A percentile compares a stretch with the other conserved stretches of the same genome.
Evolutionary conservation across 306 rosid genomes (phyloP).

Genomic region (Oemleria cerasiformis): DNA sequence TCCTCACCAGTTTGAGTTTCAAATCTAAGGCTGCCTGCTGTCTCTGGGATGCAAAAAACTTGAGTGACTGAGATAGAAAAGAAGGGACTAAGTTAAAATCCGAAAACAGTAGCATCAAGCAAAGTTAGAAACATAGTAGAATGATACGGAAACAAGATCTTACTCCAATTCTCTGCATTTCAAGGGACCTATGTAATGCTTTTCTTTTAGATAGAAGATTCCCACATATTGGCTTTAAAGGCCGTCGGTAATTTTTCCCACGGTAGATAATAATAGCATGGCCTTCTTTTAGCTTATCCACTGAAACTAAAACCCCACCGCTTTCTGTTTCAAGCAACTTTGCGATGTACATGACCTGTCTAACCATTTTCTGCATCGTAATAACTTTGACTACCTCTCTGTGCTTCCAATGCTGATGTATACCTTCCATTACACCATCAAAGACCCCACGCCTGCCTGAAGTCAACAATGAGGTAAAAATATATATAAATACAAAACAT

Average conservation of each 20-base stretch:
- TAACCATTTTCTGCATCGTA: conserved; percentile 63
- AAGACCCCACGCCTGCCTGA: conserved; percentile 87
- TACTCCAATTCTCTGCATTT: conserved; percentile 85
- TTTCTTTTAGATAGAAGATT: conserved; percentile 69
- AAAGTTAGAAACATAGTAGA: conserved; percentile 19
- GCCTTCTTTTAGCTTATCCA: conserved; percentile 72
- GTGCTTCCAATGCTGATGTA: conserved; percentile 87
- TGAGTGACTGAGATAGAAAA: conserved; percentile 62
- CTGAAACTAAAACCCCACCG: conserved; percentile 76
- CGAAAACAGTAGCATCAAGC: conserved; percentile 5
- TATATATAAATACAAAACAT: conserved; percentile 9
- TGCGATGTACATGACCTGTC: conserved; percentile 62
- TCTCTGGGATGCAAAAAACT: conserved; percentile 59
- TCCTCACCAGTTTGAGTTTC: conserved; percentile 58
- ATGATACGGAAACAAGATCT: conserved; percentile 25
- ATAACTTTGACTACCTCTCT: conserved; percentile 86
- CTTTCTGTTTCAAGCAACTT: conserved; percentile 66
- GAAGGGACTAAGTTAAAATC: neutral
- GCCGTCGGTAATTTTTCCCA: conserved; percentile 74
- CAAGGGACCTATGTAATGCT: conserved; percentile 71
- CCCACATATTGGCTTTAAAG: conserved; percentile 31
- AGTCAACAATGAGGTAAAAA: conserved; percentile 22
- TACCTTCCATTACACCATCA: conserved; percentile 78
- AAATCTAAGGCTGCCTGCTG: conserved; percentile 50
- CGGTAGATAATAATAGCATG: conserved; percentile 78